Evolutionary conservation across 495 filamentous ascomycete species (phyloP).

Genomic region (Penicillium odoratum): DNA sequence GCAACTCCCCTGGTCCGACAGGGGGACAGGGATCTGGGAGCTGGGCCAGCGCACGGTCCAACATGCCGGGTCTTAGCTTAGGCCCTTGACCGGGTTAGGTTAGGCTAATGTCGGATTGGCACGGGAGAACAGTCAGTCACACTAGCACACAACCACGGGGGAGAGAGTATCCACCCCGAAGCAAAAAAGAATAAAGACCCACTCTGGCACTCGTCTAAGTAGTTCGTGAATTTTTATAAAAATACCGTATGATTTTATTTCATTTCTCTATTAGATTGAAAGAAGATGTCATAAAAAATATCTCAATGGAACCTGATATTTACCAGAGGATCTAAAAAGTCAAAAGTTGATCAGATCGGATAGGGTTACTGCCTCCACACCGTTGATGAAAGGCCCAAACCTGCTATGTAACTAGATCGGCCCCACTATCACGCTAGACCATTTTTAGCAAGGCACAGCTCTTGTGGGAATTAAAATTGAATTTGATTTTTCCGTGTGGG

Average conservation of each 20-base stretch:
- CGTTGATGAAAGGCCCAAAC: slow-evolving; percentile 9
- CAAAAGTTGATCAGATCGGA: not conserved
- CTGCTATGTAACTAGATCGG: slow-evolving; percentile 34
- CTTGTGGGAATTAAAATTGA: slow-evolving; percentile 21
- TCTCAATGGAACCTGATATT: no score
- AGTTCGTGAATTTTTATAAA: slow-evolving; percentile 5
- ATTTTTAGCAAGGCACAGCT: slow-evolving; percentile 31
- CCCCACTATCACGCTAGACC: slow-evolving; percentile 38
- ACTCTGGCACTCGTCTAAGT: slow-evolving; percentile 27
- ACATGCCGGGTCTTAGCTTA: slow-evolving; percentile 24
- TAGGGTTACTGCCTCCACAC: slow-evolving; percentile 4
- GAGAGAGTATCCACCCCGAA: slow-evolving; percentile 17
- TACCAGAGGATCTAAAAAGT: no score
- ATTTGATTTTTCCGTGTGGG: slow-evolving; percentile 19
- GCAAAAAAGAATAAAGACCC: slow-evolving; percentile 7
- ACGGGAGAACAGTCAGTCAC: slow-evolving; percentile 32
- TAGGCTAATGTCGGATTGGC: slow-evolving; percentile 31
- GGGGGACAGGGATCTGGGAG: slow-evolving; percentile 11
- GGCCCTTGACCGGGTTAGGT: slow-evolving; percentile 21
- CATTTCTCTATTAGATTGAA: not conserved
- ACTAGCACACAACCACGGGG: slow-evolving; percentile 31
- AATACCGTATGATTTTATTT: not conserved
- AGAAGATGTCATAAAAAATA: no score
- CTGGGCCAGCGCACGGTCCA: slow-evolving; percentile 25
- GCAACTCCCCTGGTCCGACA: slow-evolving; percentile 2